These are phyloP conservation scores for Conticribra weissflogii DNA, from an alignment of 108 stramenopile genomes.

Conservation along the genomic window DNA sequence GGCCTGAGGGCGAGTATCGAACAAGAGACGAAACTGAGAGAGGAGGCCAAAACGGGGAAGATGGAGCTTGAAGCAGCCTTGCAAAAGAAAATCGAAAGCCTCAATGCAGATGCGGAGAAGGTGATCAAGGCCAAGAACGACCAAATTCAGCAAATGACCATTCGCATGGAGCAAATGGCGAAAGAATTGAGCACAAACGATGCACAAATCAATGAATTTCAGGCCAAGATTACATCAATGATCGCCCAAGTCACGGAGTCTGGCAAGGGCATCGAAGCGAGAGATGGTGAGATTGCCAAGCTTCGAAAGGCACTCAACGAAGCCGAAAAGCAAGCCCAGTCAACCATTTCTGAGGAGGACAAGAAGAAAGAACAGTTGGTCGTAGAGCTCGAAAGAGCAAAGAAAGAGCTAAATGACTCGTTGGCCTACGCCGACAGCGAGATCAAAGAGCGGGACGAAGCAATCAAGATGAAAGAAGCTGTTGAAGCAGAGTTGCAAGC, in stretches of 20 bases:
- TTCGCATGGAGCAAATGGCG: slow-evolving; percentile 9
- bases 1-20: slow-evolving; percentile 10
- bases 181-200: not conserved
- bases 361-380: slow-evolving; percentile 18
- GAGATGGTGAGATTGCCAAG: not conserved
- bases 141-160: slow-evolving; percentile 23
- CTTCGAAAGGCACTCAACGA: slow-evolving; percentile 3
- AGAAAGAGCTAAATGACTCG: slow-evolving; percentile 3
- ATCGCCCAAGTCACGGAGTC: not conserved
- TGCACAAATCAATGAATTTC: not conserved
- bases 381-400: not conserved
- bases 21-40: slow-evolving; percentile 14
- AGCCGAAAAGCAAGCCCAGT: slow-evolving; percentile 18
- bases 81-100: not conserved
- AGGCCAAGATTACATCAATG: not conserved
- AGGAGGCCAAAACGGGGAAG: slow-evolving; percentile 19
- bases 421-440: slow-evolving; percentile 4
- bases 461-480: slow-evolving; percentile 9
- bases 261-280: not conserved
- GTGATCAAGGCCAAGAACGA: slow-evolving; percentile 8
- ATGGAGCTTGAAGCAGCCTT: slow-evolving; percentile 16
- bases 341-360: slow-evolving; percentile 1
- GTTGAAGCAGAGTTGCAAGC: slow-evolving; percentile 16
- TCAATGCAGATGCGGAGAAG: slow-evolving; percentile 15
- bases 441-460: slow-evolving; percentile 1